Evolutionary conservation across 2,329 filamentous ascomycete species (phyloP), one percentile per base, ranked within the genome.

Genomic region (Colletotrichum liriopes): DNA sequence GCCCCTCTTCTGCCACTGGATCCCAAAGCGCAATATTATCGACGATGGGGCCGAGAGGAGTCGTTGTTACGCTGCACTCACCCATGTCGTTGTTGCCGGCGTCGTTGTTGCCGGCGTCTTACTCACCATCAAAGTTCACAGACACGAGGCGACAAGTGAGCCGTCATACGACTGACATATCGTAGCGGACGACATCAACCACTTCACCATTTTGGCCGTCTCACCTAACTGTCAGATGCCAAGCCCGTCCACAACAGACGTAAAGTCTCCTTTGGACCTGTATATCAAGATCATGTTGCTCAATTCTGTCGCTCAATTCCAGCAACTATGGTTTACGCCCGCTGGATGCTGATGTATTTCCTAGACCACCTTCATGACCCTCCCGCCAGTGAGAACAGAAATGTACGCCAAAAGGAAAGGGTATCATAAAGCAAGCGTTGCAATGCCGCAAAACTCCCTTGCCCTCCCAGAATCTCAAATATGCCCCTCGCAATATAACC

Each of bases 361-460:
- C 39, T 54, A 61, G 45, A 9, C 39, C 59, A 64, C 32, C 51
- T 26, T 52, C 2, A 26, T 26, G 23, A 61, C 23, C 56, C 18
- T 39, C 23, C 41, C 26, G 51, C 14, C 3, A 45, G 45, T 35
- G 20, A 29, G 43, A 63, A 49, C 49, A 43, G 20, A 58, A 23
- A 18, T 32, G 18, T 41, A 45, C 35, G 41, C 61, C 52, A 26
- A n/a, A 60, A 55, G 16, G 32, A 71, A 71, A 55, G 70, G 70
- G 65, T 72, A 69, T 72, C 70, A 41, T 72, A 32, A 67, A 55
- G 37, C 45, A 45, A 51, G 26, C 5, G 18, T 45, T 39, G 49
- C 37, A 45, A 55, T 54, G 61, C 26, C 49, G 26, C 51, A 41
- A 64, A 45, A 55, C 60, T 37, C 60, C 60, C 35, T 43, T 20